These are phyloP conservation scores for Bipolaris victoriae DNA, from an alignment of 2,329 filamentous ascomycete genomes.

Conservation along the genomic window DNA sequence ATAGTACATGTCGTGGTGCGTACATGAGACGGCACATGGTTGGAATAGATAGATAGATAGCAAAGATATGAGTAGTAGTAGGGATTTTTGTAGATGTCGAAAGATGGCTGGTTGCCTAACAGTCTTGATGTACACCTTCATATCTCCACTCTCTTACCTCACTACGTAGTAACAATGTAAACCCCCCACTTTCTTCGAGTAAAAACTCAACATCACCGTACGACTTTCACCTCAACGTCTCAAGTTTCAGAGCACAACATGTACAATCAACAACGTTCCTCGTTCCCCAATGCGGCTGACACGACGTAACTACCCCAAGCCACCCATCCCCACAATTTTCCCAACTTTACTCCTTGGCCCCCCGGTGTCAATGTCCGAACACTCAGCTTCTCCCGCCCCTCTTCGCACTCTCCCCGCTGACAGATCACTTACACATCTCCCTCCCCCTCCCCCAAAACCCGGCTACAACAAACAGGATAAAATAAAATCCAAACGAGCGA, in stretches of 20 bases:
- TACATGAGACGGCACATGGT: not conserved
- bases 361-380: not conserved
- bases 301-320: not conserved
- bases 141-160: not conserved
- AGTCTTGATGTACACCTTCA: not conserved
- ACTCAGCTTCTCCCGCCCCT: not conserved
- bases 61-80: not conserved
- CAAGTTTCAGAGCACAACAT: not conserved
- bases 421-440: constrained; percentile 4
- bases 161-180: not conserved
- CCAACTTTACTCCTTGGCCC: not conserved
- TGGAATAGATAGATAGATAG: not conserved
- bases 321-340: not conserved
- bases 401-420: not conserved
- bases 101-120: not conserved
- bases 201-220: not conserved
- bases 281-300: not conserved
- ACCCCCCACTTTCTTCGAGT: not conserved
- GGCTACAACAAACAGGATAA: not conserved
- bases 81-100: not conserved
- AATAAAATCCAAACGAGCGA: not conserved
- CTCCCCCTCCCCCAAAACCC: no score
- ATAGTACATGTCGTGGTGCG: constrained; percentile 1
- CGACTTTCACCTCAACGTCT: not conserved
- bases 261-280: not conserved